Percentiles rank a stretch among this genome's conserved stretches.
phyloP scores from a whole-genome alignment of 768 basidiomycete genomes.

The Boletus rex-veris region DNA sequence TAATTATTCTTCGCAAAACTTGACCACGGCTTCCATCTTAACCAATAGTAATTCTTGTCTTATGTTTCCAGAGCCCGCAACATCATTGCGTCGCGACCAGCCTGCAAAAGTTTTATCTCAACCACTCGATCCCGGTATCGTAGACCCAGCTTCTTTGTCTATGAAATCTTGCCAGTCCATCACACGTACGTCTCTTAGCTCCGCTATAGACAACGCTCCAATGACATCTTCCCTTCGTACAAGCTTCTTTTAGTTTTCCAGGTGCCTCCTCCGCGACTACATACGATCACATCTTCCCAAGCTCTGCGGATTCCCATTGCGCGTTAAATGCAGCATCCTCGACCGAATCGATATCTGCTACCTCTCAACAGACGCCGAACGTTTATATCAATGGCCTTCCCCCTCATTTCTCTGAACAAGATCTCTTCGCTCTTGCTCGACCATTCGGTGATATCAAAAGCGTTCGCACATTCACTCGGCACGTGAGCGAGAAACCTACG shows the following conservation, averaged over 20 bases:
- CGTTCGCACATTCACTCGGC: constrained; percentile 80
- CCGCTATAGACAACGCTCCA: background rate
- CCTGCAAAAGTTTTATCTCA: constrained; percentile 10
- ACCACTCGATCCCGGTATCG: constrained; percentile 12
- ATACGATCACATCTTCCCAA: constrained; percentile 9
- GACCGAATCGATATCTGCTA: constrained; percentile 9
- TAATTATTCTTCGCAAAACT: constrained; percentile 18
- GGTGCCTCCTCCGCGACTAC: constrained; percentile 13
- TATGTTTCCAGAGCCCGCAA: constrained; percentile 13
- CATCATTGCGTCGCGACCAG: constrained; percentile 4
- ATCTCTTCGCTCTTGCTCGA: constrained; percentile 64
- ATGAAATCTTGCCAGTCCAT: constrained; percentile 15
- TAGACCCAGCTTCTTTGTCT: constrained; percentile 6
- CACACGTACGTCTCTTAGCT: constrained; percentile 21
- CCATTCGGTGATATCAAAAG: constrained; percentile 75
- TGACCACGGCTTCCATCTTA: constrained; percentile 10
- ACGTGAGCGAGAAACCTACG: constrained; percentile 68
- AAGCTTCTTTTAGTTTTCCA: constrained; percentile 28
- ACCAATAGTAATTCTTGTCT: constrained; percentile 20
- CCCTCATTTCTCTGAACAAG: constrained; percentile 77
- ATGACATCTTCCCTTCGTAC: constrained; percentile 3
- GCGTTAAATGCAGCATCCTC: constrained; percentile 12
- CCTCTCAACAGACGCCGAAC: constrained; percentile 53
- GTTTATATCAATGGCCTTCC: constrained; percentile 88
- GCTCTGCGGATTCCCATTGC: constrained; percentile 11